Percentiles rank a stretch among this genome's conserved stretches.
Conservation (phyloP, 2,329 filamentous ascomycete species). For the Rutstroemia sp. region DNA sequence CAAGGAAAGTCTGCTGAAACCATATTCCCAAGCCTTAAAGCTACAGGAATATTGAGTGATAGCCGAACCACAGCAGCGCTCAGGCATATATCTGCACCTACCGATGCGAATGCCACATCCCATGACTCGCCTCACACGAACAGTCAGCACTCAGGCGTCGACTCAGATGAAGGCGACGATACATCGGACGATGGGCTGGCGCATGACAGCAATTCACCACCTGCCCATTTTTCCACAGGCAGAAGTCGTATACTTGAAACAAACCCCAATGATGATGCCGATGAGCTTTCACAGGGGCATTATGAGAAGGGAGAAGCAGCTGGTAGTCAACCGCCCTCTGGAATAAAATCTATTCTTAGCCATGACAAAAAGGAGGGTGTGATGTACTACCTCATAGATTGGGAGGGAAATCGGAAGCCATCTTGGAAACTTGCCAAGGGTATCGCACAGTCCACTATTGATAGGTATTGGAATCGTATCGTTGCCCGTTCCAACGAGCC, state of each 20-base stretch:
- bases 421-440: constrained; percentile 25
- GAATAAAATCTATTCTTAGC: neutral
- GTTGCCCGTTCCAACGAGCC: too few relatives aligned
- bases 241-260: neutral
- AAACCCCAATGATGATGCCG: neutral
- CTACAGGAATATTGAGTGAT: too few relatives aligned
- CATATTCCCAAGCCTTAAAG: too few relatives aligned
- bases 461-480: neutral
- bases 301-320: constrained; percentile 19
- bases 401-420: constrained; percentile 20
- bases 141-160: too few relatives aligned
- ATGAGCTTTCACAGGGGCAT: neutral
- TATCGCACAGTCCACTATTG: constrained; percentile 13
- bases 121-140: too few relatives aligned
- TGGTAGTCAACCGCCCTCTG: constrained; percentile 11
- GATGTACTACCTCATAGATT: constrained; percentile 22
- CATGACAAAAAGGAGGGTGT: neutral
- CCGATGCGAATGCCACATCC: too few relatives aligned
- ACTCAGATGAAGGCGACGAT: neutral
- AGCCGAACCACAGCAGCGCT: too few relatives aligned
- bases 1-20: too few relatives aligned
- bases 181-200: too few relatives aligned
- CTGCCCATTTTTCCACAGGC: neutral
- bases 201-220: too few relatives aligned
- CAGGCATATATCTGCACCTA: too few relatives aligned